Percentiles rank a stretch among this genome's conserved stretches.
Conservation (phyloP, 164 flowering plant genomes). For the Magnolia changhungtana region DNA sequence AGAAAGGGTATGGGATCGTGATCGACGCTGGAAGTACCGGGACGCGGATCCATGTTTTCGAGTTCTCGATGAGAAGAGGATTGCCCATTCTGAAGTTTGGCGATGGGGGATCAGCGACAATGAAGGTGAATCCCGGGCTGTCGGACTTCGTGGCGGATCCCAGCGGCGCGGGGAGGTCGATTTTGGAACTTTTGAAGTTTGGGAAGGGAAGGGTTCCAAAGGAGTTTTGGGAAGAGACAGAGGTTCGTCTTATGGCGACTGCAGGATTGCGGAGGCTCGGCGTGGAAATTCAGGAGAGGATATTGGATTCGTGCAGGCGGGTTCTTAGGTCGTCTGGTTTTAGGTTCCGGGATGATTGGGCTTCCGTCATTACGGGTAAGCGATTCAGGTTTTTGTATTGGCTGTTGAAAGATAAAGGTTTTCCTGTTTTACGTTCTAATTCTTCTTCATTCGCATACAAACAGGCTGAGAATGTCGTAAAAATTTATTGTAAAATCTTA, state of each 20-base stretch:
- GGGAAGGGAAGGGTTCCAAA: constrained; percentile 56
- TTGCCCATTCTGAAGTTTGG: constrained; percentile 10
- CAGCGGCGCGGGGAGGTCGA: constrained; percentile 50
- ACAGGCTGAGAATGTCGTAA: too few species aligned
- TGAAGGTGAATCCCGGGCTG: constrained; percentile 80
- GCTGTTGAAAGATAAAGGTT: background rate
- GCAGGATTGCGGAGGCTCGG: constrained; percentile 81
- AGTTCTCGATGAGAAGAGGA: constrained; percentile 21
- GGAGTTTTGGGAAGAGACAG: constrained; percentile 61
- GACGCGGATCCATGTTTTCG: constrained; percentile 74
- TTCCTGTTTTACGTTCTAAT: background rate
- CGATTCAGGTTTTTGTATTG: constrained; percentile 34
- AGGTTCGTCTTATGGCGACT: constrained; percentile 88
- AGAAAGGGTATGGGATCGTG: constrained; percentile 43
- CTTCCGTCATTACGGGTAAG: constrained; percentile 77
- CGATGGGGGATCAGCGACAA: constrained; percentile 31
- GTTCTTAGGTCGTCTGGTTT: constrained; percentile 66
- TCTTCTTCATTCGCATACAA: too few species aligned
- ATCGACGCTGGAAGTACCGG: constrained; percentile 98
- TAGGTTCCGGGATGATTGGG: constrained; percentile 77
- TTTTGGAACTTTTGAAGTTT: constrained; percentile 64
- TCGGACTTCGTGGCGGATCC: constrained; percentile 63
- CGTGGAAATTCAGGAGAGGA: constrained; percentile 43
- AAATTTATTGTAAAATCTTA: too few species aligned
- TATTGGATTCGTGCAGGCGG: constrained; percentile 62